Conservation (phyloP, 768 basidiomycete species). For the Serpula lacrymans region DNA sequence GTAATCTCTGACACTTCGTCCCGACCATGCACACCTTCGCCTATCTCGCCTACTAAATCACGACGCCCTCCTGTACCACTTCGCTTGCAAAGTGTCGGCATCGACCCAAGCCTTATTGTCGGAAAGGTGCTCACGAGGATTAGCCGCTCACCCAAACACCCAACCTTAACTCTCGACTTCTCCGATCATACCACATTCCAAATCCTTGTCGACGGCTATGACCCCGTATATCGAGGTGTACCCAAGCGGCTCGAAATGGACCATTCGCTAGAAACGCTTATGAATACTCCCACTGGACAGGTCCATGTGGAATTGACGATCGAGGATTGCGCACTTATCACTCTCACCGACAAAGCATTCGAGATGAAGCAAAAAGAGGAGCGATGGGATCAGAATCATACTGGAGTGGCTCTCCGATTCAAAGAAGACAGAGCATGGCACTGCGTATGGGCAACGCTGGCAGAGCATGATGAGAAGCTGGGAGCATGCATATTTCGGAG, state of each 20-base stretch:
- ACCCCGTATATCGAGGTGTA: conserved; percentile 51
- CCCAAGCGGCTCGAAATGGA: conserved; percentile 61
- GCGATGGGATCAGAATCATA: conserved; percentile 34
- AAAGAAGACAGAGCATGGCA: conserved; percentile 49
- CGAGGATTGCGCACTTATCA: conserved; percentile 50
- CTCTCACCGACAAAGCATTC: conserved; percentile 58
- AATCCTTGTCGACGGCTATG: conserved; percentile 61
- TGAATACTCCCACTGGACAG: conserved; percentile 29
- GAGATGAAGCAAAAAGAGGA: conserved; percentile 30
- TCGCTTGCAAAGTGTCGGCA: conserved; percentile 28
- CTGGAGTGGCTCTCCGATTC: conserved; percentile 53
- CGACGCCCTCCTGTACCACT: conserved; percentile 34
- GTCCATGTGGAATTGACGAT: conserved; percentile 38
- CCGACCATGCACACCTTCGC: conserved; percentile 12
- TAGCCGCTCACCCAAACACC: conserved; percentile 41
- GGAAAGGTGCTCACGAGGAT: conserved; percentile 43
- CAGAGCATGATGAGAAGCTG: conserved; percentile 42
- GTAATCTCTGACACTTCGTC: conserved; percentile 12
- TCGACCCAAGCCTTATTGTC: conserved; percentile 39
- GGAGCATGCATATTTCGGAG: conserved; percentile 50
- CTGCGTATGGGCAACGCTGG: conserved; percentile 61
- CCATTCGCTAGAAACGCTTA: conserved; percentile 34
- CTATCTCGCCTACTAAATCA: conserved; percentile 18
- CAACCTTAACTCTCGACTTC: conserved; percentile 46
- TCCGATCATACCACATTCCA: conserved; percentile 41